Evolutionary conservation across 805 yeast species (phyloP), one percentile per base, ranked within the genome.

Genomic region (Debaryomyces hansenii): DNA sequence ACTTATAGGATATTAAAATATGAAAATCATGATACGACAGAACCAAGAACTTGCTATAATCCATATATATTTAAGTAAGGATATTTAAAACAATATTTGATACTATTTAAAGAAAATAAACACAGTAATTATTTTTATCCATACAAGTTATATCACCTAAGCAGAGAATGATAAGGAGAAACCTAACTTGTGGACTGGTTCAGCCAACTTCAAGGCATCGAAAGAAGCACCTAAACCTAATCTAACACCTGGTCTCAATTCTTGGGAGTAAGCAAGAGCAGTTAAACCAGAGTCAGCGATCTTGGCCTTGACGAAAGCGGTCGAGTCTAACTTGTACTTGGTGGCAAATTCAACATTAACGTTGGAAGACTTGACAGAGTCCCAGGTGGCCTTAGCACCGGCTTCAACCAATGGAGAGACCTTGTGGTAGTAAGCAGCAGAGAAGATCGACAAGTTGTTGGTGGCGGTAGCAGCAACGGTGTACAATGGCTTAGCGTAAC

Each of bases 101-200:
- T 31, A 31, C 34, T 31, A 31, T 8, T 31, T 31, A 31, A 28
- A 31, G 16, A 5, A 9, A 31, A 24, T 24, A 24, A 31, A 14
- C 2, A 12, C 32, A 31, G 5, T 31, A 31, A 16, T 16, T 16
- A 16, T 16, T 16, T 4, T 31, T 31, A 31, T 11, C 34, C 27
- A 24, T 24, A 24, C 27, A 24, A 24, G 6, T 31, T 11, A 31
- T 12, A 31, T 31, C 34, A 47, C 49, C 72, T 85, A 92, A 71
- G 96, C 96, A 61, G 96, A 76, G 80, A 92, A 92, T 56, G 96
- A 82, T 72, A 94, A 81, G 47, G 96, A 89, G 78, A 90, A 81
- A 75, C 99, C 99, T 65, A 94, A 80, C 84, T 94, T 91, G 85
- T 94, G 99, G 66, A 94, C 96, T 56, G 97, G 89, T 80, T 91